Percentiles rank a stretch among this genome's conserved stretches.
Evolutionary conservation across 495 filamentous ascomycete genomes (phyloP).

Genomic region (Neurospora sp.): DNA sequence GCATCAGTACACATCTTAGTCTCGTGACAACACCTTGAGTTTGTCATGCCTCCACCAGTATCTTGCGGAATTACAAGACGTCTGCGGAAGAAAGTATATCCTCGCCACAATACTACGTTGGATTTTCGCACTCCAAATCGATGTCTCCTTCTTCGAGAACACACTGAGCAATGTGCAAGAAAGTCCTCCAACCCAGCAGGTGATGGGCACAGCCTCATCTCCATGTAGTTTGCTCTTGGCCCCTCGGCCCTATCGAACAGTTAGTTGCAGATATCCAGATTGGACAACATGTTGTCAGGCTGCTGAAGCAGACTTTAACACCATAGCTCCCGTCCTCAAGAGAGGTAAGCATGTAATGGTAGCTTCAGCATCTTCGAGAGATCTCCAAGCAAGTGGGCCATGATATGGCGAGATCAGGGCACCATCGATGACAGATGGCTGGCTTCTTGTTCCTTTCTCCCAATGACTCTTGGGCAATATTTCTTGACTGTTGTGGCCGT

Average conservation of each 20-base stretch:
- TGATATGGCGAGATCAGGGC: neutral
- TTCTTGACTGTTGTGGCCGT: neutral
- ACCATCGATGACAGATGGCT: neutral
- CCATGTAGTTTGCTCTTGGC: neutral
- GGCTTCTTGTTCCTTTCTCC: neutral
- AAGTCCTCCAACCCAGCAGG: neutral
- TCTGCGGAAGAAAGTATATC: neutral
- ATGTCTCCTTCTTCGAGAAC: neutral
- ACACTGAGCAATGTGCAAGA: neutral
- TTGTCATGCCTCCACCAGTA: neutral
- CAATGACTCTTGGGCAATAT: neutral
- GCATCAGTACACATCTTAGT: neutral
- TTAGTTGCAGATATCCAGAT: neutral
- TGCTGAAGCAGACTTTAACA: neutral
- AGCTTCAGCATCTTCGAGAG: neutral
- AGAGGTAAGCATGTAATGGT: neutral
- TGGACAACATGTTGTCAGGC: neutral
- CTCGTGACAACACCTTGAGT: neutral
- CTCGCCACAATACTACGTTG: neutral
- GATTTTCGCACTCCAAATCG: neutral
- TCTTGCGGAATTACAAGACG: neutral
- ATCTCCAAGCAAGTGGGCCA: neutral
- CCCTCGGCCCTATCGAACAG: neutral
- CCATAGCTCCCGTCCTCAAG: neutral
- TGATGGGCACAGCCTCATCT: neutral